phyloP scores from a whole-genome alignment of 1,284 basidiomycete species.

The Papiliotrema terrestris region DNA sequence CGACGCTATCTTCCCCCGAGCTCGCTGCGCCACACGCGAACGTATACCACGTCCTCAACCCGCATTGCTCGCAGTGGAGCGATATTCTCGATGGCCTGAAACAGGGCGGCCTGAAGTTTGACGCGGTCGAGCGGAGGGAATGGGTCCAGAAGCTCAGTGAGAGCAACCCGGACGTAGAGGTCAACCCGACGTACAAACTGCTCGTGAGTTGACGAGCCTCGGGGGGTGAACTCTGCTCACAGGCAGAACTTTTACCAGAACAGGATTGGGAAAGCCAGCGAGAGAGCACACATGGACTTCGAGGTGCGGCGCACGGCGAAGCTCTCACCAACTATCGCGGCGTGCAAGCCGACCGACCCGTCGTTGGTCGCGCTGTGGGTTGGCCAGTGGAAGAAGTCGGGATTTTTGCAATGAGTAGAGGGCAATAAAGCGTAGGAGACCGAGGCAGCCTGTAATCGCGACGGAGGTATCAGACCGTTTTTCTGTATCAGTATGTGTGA shows the following conservation, averaged over 20 bases:
- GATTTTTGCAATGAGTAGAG: conserved; percentile 23
- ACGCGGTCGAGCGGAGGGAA: conserved; percentile 63
- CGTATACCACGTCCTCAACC: conserved; percentile 71
- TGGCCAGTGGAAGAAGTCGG: conserved; percentile 33
- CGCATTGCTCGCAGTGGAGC: conserved; percentile 50
- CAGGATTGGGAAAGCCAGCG: conserved; percentile 26
- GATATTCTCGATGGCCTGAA: conserved; percentile 63
- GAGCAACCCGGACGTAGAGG: conserved; percentile 50
- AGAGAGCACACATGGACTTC: conserved; percentile 32
- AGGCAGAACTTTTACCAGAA: conserved; percentile 29
- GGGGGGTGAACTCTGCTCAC: not conserved
- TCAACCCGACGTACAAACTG: conserved; percentile 57
- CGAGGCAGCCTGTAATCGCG: too few species aligned
- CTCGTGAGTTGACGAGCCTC: conserved; percentile 30
- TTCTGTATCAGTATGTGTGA: too few species aligned
- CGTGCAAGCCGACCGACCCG: conserved; percentile 17
- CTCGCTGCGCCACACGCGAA: conserved; percentile 24
- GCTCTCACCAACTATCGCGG: conserved; percentile 30
- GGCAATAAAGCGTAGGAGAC: not conserved
- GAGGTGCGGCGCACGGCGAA: conserved; percentile 21
- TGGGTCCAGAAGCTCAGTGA: conserved; percentile 54
- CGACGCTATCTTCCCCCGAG: conserved; percentile 10
- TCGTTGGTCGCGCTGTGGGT: conserved; percentile 37
- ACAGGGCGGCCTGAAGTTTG: conserved; percentile 64
- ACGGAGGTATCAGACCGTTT: too few species aligned